Conservation (phyloP, 2,329 filamentous ascomycete species). For the Atkinsonella hypoxylon region DNA sequence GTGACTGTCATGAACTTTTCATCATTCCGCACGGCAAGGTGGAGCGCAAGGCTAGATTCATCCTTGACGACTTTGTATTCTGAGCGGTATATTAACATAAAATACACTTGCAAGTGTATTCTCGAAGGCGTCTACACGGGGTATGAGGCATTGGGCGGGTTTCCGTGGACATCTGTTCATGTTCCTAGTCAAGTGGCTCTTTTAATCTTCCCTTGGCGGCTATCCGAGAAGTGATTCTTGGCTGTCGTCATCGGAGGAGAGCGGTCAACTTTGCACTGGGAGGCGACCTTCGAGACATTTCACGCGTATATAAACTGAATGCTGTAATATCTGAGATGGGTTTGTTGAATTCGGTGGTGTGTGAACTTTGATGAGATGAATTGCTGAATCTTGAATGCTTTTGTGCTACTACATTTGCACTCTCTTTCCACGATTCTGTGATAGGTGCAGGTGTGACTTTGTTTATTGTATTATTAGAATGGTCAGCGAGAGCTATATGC, state of each 20-base stretch:
- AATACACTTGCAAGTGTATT: neutral
- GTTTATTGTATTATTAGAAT: too few species aligned
- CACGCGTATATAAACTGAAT: neutral
- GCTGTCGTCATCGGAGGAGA: slow-evolving; percentile 14
- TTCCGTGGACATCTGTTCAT: slow-evolving; percentile 32
- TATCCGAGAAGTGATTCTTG: neutral
- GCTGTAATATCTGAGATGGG: too few species aligned
- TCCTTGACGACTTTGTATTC: slow-evolving; percentile 68
- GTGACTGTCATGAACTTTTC: neutral
- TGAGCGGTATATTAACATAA: slow-evolving; percentile 51
- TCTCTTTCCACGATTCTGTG: too few species aligned
- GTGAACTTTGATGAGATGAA: too few species aligned
- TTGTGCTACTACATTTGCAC: too few species aligned
- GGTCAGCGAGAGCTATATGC: too few species aligned
- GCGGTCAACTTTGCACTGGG: slow-evolving; percentile 18
- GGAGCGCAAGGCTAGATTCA: slow-evolving; percentile 64
- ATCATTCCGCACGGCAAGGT: slow-evolving; percentile 54
- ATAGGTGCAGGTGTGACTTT: too few species aligned
- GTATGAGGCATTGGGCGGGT: slow-evolving; percentile 23
- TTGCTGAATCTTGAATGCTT: too few species aligned
- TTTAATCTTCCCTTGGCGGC: neutral
- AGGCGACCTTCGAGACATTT: slow-evolving; percentile 31
- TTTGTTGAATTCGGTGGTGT: too few species aligned
- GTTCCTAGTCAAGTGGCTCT: slow-evolving; percentile 9
- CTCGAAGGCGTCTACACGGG: slow-evolving; percentile 12